Evolutionary conservation across 2,329 filamentous ascomycete species (phyloP), one percentile per base, ranked within the genome.

Genomic region (Colletotrichum tofieldiae): DNA sequence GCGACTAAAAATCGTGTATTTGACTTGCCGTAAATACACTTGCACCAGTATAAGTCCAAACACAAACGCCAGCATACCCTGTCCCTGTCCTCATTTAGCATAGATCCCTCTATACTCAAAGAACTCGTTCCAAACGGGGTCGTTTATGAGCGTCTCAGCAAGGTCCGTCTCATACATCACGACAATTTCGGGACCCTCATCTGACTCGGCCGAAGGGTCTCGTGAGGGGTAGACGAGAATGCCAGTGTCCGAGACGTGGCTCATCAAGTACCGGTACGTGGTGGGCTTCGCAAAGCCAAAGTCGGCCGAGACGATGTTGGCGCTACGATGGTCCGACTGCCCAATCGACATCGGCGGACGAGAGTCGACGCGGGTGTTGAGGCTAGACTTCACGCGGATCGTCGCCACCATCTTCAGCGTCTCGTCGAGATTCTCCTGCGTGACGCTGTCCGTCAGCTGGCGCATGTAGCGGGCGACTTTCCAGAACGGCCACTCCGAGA

Each of bases 101-200:
- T 82, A 81, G 26, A 84, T 73, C 0, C 81, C 83, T 39, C 82
- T 74, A 55, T 79, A 84, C 68, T 83, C 81, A 71, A 84, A 84
- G 41, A 79, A 84, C 67, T 76, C 65, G 43, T 72, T 80, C 80
- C 79, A 82, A 62, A 82, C 77, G 14, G 56, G 39, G 65, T 84
- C 82, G 7, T 79, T 68, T 2, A 83, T 76, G 23, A 85, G 61
- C 5, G 52, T 65, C 39, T 79, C 43, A 1, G 77, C 77, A 5
- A 83, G 55, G 2, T 77, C 77, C 75, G 79, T 82, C 76, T 84
- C 82, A 26, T 80, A 81, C 0, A 76, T 76, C n/a, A 84, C 77
- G 1, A 77, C 73, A 66, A 84, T 78, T 74, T 82, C 81, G 0
- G 72, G 76, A 0, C 82, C 83, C 65, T 84, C 82, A 49, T 84